These are phyloP conservation scores for Bacterosira constricta DNA, from an alignment of 108 stramenopile species.

Conservation along the genomic window DNA sequence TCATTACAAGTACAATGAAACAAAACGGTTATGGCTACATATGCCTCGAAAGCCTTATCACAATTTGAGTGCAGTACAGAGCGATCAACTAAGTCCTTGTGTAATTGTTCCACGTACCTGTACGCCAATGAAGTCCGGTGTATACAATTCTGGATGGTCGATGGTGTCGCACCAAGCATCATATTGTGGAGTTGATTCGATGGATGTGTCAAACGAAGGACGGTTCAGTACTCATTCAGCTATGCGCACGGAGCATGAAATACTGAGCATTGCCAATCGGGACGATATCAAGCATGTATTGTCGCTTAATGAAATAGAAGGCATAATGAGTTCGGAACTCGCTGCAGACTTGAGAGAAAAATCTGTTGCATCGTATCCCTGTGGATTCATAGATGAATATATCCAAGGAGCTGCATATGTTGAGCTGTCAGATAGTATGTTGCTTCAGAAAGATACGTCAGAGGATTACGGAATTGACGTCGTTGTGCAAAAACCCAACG, in stretches of 20 bases:
- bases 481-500: too few relatives aligned
- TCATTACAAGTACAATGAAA: neutral
- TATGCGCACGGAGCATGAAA: neutral
- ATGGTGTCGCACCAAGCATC: neutral
- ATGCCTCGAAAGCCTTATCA: neutral
- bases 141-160: neutral
- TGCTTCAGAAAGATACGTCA: too few relatives aligned
- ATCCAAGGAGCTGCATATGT: neutral
- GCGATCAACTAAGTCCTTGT: neutral
- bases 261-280: neutral
- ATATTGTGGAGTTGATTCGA: neutral
- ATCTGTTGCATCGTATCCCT: too few relatives aligned
- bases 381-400: neutral
- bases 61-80: neutral
- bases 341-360: too few relatives aligned
- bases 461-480: too few relatives aligned
- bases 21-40: neutral
- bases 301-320: neutral
- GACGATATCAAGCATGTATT: neutral
- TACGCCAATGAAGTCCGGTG: neutral
- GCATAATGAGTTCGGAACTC: neutral
- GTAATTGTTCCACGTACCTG: neutral
- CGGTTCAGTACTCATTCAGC: neutral
- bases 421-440: too few relatives aligned
- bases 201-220: neutral